These are phyloP conservation scores for Paradendryphiella salina DNA, from an alignment of 2,329 filamentous ascomycete species.

Conservation along the genomic window DNA sequence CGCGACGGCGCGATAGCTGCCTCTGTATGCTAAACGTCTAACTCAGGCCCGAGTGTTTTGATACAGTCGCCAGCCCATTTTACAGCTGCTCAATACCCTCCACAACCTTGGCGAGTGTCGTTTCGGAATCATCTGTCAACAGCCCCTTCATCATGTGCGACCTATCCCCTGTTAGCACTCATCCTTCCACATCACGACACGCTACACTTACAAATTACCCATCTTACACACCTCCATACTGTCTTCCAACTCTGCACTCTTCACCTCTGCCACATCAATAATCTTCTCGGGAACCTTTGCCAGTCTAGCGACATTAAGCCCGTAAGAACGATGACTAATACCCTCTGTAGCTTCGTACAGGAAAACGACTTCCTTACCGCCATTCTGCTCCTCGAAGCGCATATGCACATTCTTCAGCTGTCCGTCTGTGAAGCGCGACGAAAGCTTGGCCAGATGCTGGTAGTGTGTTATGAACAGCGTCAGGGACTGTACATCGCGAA, in stretches of 20 bases:
- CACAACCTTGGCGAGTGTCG: slow-evolving; percentile 13
- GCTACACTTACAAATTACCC: slow-evolving; percentile 39
- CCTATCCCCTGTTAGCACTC: slow-evolving; percentile 22
- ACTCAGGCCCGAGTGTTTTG: background rate
- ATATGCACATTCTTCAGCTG: slow-evolving; percentile 90
- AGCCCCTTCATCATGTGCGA: slow-evolving; percentile 30
- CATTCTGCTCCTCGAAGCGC: slow-evolving; percentile 66
- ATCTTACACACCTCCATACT: slow-evolving; percentile 49
- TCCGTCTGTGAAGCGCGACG: slow-evolving; percentile 65
- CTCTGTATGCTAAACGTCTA: background rate
- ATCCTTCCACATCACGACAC: slow-evolving; percentile 17
- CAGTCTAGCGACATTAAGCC: slow-evolving; percentile 86
- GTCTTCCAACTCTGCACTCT: slow-evolving; percentile 79
- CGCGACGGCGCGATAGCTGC: background rate
- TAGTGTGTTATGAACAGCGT: slow-evolving; percentile 99
- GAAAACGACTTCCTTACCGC: slow-evolving; percentile 80
- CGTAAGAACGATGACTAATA: slow-evolving; percentile 91
- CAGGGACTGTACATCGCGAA: slow-evolving; percentile 72
- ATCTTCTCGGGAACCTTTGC: slow-evolving; percentile 78
- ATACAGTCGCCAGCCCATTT: background rate
- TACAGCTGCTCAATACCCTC: slow-evolving; percentile 22
- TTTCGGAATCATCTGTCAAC: slow-evolving; percentile 32
- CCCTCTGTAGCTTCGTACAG: slow-evolving; percentile 90
- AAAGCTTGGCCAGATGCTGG: slow-evolving; percentile 78
- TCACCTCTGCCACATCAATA: slow-evolving; percentile 75